Base-by-base conservation (phyloP, 306 rosid genomes). In the Carpinus fangiana region DNA sequence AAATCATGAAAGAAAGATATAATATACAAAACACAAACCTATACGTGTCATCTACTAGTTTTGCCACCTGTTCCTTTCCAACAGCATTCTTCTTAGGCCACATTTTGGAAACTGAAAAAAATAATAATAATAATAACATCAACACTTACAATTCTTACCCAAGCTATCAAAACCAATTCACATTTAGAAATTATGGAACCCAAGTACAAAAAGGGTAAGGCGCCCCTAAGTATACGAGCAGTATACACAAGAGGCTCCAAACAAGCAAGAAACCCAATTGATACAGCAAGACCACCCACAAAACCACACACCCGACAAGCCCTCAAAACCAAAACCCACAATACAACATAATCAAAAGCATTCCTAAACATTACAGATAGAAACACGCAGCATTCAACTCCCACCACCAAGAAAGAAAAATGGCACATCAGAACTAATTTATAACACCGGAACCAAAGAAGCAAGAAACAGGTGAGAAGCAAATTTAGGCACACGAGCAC, bases 41-140 rank as follows among this genome's bases (percentile, higher is more conserved):
- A 66, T 90, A 92, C 16, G 89, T 88, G 87, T 92, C 97, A 79
- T 92, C 98, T 50, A 94, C 97, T 55, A 94, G 90, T 78, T 94
- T 90, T 62, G 97, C 98, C 84, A 92, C 96, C 73, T 86, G 94
- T 60, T 92, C 98, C 86, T 90, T 94, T 52, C 87, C 92, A 81
- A 88, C 90, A 83, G 94, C 86, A 88, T 82, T 89, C 89, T 92
- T 94, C 90, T 87, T 92, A 20, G 93, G 64, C 93, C 89, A 89
- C 84, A 83, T 73, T 89, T 88, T 94, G 11, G 91, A 83, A 77
- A 82, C 98, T 94, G 90, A 79, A 70, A 64, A 59, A 74, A 78
- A 68, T 23, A 23, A 23, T 23, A 23, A 23, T 23, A 23, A 23
- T 23, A 21, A 26, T 20, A 73, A 68, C 66, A 75, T 66, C 34